A percentile compares a stretch with the other conserved stretches of the same genome.
Evolutionary conservation across 2,329 filamentous ascomycete species (phyloP).

Genomic region (Aspergillus caelatus): DNA sequence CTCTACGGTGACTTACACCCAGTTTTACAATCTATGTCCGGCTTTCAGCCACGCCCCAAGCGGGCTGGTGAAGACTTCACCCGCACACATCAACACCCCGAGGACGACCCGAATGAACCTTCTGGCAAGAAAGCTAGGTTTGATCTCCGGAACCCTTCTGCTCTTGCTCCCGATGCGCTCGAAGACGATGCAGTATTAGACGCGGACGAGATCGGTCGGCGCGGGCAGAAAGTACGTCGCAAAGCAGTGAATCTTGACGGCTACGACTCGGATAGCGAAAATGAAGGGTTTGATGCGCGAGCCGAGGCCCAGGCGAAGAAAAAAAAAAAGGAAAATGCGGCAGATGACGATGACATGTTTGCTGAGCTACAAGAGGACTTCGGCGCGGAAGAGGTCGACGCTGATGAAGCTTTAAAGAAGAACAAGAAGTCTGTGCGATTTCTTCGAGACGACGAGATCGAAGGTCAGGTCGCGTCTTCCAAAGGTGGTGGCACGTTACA

Average conservation of each 20-base stretch:
- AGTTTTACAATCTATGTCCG: conserved; percentile 50
- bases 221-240: conserved; percentile 75
- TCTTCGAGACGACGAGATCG: conserved; percentile 66
- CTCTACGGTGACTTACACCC: background rate
- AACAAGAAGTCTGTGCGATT: conserved; percentile 66
- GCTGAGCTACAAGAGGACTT: conserved; percentile 67
- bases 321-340: conserved; percentile 38
- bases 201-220: conserved; percentile 85
- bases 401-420: conserved; percentile 56
- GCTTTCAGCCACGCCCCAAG: conserved; percentile 74
- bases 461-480: conserved; percentile 75
- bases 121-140: conserved; percentile 80
- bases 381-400: conserved; percentile 55
- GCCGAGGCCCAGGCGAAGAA: conserved; percentile 62
- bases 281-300: conserved; percentile 82
- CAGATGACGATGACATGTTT: conserved; percentile 75
- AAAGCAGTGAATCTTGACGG: conserved; percentile 96
- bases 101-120: conserved; percentile 48
- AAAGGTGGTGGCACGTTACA: conserved; percentile 72
- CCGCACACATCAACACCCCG: conserved; percentile 69
- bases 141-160: conserved; percentile 91
- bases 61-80: conserved; percentile 80
- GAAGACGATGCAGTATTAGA: conserved; percentile 78
- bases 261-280: conserved; percentile 90
- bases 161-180: conserved; percentile 78